Evolutionary conservation across 73 alveolate species (phyloP), one percentile per base, ranked within the genome.

Genomic region (Paramecium bursaria): DNA sequence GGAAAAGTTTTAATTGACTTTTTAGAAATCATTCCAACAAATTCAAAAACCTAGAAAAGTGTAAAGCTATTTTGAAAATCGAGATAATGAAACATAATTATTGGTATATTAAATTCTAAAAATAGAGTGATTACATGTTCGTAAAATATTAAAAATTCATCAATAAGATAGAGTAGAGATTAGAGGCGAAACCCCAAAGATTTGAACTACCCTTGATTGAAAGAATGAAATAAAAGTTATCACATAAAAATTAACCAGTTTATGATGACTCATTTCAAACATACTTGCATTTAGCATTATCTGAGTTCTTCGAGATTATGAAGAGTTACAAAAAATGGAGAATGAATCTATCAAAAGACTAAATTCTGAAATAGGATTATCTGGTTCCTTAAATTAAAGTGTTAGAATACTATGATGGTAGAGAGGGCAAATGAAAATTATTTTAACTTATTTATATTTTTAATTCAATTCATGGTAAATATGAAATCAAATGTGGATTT

Each of bases 261-360:
- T 17, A 11, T 2, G 49, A 29, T 29, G 47, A 26, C 1, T 57
- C 51, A 9, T 6, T 67, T 1, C 33, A 23, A 15, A 67, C 60
- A 67, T 67, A 67, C 21, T 26, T 67, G 10, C 44, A 22, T 21
- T 15, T 57, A 25, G 82, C 82, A 19, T 42, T 42, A 19, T 21
- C 46, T 21, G 82, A 67, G 19, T 67, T 39, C 25, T 39, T 39
- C 22, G 82, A 67, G 22, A 33, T 67, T 35, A 14, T 30, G 35
- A 67, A 67, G 33, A 6, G 22, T 11, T 67, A 67, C 22, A 67
- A 53, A 17, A 67, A 67, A 67, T 67, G 82, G 82, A 67, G 82
- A 67, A 57, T 14, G 53, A 35, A 19, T 67, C 53, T 2, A 67
- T 67, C 0, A 0, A 39, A 14, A 57, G 82, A 67, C 17, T 35